Conservation (phyloP, 805 yeast genomes). For the Citeromyces nyonsensis region DNA sequence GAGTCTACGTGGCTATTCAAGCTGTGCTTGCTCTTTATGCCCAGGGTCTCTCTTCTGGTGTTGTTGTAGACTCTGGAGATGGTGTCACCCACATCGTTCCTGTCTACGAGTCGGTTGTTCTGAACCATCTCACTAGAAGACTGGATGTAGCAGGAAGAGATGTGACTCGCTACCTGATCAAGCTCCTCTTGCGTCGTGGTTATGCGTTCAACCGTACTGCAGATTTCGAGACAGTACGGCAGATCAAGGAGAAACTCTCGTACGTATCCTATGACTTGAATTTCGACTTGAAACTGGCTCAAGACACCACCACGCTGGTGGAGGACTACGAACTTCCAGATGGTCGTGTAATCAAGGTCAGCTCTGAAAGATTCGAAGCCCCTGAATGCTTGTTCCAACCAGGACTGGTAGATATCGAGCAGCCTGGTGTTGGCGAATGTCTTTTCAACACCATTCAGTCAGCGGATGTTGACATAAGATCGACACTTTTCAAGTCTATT, state of each 20-base stretch:
- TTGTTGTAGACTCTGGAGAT: slow-evolving; percentile 96
- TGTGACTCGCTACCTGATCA: slow-evolving; percentile 91
- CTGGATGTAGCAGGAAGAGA: slow-evolving; percentile 97
- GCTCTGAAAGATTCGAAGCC: slow-evolving; percentile 92
- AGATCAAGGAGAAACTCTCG: slow-evolving; percentile 90
- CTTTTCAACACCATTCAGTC: slow-evolving; percentile 85
- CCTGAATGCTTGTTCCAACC: slow-evolving; percentile 98
- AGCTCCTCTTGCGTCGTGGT: slow-evolving; percentile 82
- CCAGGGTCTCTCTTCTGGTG: slow-evolving; percentile 93
- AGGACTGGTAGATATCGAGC: slow-evolving; percentile 85
- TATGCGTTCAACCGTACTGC: slow-evolving; percentile 97
- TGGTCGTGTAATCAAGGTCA: slow-evolving; percentile 86
- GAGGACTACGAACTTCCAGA: slow-evolving; percentile 91
- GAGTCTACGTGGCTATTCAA: slow-evolving; percentile 91
- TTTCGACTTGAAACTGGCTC: slow-evolving; percentile 73
- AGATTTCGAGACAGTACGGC: slow-evolving; percentile 96
- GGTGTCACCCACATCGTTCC: slow-evolving; percentile 98
- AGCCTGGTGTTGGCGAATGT: slow-evolving; percentile 91
- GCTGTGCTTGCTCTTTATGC: slow-evolving; percentile 97
- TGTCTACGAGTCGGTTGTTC: slow-evolving; percentile 92
- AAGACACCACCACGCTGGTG: slow-evolving; percentile 90
- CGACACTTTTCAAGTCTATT: slow-evolving; percentile 79
- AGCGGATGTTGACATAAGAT: slow-evolving; percentile 88
- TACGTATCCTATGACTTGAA: slow-evolving; percentile 91
- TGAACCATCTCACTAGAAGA: slow-evolving; percentile 83